These are phyloP conservation scores for Circinella minor DNA, from an alignment of 371 early-diverging fungal genomes.

Conservation along the genomic window DNA sequence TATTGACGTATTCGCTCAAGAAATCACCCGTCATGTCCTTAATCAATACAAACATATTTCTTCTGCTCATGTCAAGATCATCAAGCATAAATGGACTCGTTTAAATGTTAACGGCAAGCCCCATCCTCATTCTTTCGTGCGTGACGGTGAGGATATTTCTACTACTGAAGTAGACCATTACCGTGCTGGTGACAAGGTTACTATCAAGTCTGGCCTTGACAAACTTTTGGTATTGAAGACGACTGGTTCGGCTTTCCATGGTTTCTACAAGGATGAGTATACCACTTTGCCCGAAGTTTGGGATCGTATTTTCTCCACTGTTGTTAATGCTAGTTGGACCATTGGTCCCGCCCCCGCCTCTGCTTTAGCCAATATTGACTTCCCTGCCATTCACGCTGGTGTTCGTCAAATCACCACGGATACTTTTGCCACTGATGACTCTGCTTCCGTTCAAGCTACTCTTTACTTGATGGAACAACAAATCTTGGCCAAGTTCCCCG, in stretches of 20 bases:
- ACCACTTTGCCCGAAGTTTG: slow-evolving; percentile 76
- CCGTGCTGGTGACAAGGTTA: slow-evolving; percentile 57
- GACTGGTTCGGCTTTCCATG: slow-evolving; percentile 83
- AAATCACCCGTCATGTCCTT: slow-evolving; percentile 73
- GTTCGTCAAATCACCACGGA: slow-evolving; percentile 67
- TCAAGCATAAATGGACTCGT: slow-evolving; percentile 81
- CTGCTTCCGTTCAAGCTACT: slow-evolving; percentile 78
- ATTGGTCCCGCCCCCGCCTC: slow-evolving; percentile 43
- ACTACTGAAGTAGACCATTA: slow-evolving; percentile 62
- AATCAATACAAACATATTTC: slow-evolving; percentile 75
- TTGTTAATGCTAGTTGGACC: slow-evolving; percentile 75
- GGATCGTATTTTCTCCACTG: slow-evolving; percentile 85
- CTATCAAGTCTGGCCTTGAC: slow-evolving; percentile 64
- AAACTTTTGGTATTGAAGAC: slow-evolving; percentile 76
- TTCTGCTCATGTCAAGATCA: slow-evolving; percentile 72
- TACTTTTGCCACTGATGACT: slow-evolving; percentile 74
- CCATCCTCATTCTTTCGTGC: slow-evolving; percentile 82
- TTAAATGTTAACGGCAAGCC: slow-evolving; percentile 68
- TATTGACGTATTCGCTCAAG: slow-evolving; percentile 77
- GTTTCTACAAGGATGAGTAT: slow-evolving; percentile 78
- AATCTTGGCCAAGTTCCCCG: slow-evolving; percentile 65
- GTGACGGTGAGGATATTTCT: slow-evolving; percentile 78
- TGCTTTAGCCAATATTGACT: slow-evolving; percentile 56
- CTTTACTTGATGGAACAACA: slow-evolving; percentile 73
- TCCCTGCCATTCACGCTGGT: slow-evolving; percentile 61